Evolutionary conservation across 148 eudicot genomes (phyloP), one percentile per base, ranked within the genome.

Genomic region (Chenopodium formosanum): DNA sequence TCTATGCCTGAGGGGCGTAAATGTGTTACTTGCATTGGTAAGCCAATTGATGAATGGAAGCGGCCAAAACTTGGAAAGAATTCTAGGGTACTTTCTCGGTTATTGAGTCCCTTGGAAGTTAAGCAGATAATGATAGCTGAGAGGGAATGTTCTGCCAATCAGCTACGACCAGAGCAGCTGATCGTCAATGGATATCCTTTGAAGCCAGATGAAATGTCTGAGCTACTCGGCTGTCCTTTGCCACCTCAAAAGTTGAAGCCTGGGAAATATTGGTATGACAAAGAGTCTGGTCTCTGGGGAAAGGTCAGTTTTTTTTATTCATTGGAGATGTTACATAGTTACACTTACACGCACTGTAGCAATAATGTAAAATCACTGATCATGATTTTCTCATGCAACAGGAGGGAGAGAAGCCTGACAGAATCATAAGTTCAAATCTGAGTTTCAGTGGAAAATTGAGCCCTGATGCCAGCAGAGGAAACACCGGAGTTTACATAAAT

Each of bases 1-100:
- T 94, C 99, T 1, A 96, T 96, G 99, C 99, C 99, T 4, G 99
- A 96, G 80, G 99, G 99, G 71, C 94, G 99, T 52, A 96, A 96
- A 82, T 96, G 99, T 87, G 99, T 96, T 79, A 89, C 97, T 73
- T 96, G 99, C 85, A 94, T 96, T 56, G 86, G 97, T 20, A 92
- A 94, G 77, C 90, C 95, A 9, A 94, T 96, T 79, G 95, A 91
- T 74, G 99, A 96, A 86, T 89, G 88, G 25, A 94, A 92, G 53
- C 82, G 99, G 75, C 76, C 84, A 25, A 91, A 87, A 76, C 87
- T 96, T 56, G 98, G 99, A 64, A 94, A 92, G 81, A 84, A 91
- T 86, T 94, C 98, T 14, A 85, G 98, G 88, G 89, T 96, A 40
- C 80, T 96, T 82, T 88, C 97, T 52, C 85, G 93, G 44, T 85